These are phyloP conservation scores for Mariannaea elegans DNA, from an alignment of 2,329 filamentous ascomycete genomes.

Conservation along the genomic window DNA sequence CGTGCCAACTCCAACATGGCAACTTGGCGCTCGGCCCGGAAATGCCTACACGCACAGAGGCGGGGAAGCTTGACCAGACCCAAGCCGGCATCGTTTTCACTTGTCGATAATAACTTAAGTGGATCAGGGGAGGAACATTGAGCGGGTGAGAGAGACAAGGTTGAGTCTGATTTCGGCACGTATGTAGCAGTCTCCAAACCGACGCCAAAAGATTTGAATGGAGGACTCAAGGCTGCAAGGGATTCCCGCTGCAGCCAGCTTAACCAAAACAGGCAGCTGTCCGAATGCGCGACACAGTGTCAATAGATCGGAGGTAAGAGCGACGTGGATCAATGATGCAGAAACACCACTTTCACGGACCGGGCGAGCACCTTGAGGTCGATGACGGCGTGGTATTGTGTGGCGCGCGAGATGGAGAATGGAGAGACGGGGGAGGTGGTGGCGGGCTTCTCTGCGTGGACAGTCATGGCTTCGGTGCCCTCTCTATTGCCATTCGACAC, in stretches of 20 bases:
- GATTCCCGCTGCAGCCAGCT: slow-evolving; percentile 21
- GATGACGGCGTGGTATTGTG: slow-evolving; percentile 27
- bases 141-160: slow-evolving; percentile 6
- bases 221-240: slow-evolving; percentile 28
- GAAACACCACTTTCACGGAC: slow-evolving; percentile 8
- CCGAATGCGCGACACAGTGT: slow-evolving; percentile 34
- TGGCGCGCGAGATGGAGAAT: slow-evolving; percentile 19
- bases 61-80: slow-evolving; percentile 36
- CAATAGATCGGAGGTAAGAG: slow-evolving; percentile 12
- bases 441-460: background rate
- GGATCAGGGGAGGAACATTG: slow-evolving; percentile 8
- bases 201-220: slow-evolving; percentile 1
- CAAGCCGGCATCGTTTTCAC: slow-evolving; percentile 25
- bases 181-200: slow-evolving; percentile 4
- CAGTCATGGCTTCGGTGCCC: background rate
- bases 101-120: slow-evolving; percentile 19
- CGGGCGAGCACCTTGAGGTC: slow-evolving; percentile 9
- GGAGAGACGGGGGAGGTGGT: slow-evolving; percentile 15
- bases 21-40: slow-evolving; percentile 34
- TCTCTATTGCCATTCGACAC: background rate
- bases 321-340: slow-evolving; percentile 18
- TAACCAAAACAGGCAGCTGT: slow-evolving; percentile 40
- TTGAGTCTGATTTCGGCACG: slow-evolving; percentile 1
- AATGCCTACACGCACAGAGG: slow-evolving; percentile 28
- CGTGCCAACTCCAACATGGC: slow-evolving; percentile 23